Conservation (phyloP, 2,329 filamentous ascomycete species). For the Neurospora sp. region DNA sequence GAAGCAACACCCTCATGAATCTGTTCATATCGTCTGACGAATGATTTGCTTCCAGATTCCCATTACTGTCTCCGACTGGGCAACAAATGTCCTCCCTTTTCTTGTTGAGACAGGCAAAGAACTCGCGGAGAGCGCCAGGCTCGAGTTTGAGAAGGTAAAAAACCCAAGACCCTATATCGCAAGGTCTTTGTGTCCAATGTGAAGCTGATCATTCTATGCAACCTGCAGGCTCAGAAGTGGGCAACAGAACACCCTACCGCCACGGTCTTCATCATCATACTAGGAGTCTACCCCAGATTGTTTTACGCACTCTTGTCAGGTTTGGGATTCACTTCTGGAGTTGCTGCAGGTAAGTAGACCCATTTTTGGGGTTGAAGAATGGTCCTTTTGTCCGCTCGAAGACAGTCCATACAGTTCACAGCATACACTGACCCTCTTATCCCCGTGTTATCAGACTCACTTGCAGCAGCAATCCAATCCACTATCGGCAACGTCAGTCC, state of each 20-base stretch:
- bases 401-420: background rate
- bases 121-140: background rate
- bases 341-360: background rate
- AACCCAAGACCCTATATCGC: background rate
- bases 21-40: background rate
- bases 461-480: slow-evolving; percentile 12
- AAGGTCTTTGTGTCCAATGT: too few relatives aligned
- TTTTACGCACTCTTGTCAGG: too few relatives aligned
- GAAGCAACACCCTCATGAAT: background rate
- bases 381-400: background rate
- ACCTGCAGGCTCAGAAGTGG: background rate
- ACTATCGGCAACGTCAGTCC: slow-evolving; percentile 10
- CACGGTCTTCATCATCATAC: background rate
- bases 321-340: background rate
- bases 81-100: background rate
- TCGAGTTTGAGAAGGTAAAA: background rate
- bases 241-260: background rate
- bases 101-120: background rate
- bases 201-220: background rate
- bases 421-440: background rate
- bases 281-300: too few relatives aligned
- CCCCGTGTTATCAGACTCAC: slow-evolving; percentile 7
- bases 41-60: background rate
- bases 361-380: background rate
- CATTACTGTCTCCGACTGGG: background rate